Conservation (phyloP, 73 alveolate genomes). For the Paramecium octaurelia region DNA sequence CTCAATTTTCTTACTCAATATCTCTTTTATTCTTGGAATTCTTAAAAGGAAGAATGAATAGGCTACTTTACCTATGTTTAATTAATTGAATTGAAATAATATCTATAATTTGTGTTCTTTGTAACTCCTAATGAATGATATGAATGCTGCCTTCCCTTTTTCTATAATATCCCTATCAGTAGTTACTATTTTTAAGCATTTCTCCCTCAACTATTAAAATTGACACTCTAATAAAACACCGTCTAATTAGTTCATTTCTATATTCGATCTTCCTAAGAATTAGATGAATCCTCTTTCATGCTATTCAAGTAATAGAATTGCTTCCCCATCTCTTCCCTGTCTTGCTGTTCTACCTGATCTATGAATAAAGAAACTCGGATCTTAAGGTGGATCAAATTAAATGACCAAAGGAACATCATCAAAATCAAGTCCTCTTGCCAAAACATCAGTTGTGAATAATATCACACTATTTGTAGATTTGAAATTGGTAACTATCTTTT, state of each 20-base stretch:
- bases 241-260: neutral
- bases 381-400: slow-evolving; percentile 35
- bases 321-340: slow-evolving; percentile 17
- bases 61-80: slow-evolving; percentile 96
- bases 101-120: slow-evolving; percentile 87
- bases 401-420: slow-evolving; percentile 31
- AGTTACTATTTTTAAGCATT: neutral
- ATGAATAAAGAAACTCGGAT: slow-evolving; percentile 3
- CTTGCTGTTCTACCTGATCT: slow-evolving; percentile 47
- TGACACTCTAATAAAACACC: neutral
- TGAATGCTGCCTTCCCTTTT: slow-evolving; percentile 95
- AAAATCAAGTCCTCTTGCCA: slow-evolving; percentile 93
- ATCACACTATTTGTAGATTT: slow-evolving; percentile 63
- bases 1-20: slow-evolving; percentile 75
- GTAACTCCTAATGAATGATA: slow-evolving; percentile 95
- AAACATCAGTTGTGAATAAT: slow-evolving; percentile 92
- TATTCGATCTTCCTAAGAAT: neutral
- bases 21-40: slow-evolving; percentile 98
- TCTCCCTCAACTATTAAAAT: neutral
- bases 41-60: slow-evolving; percentile 88
- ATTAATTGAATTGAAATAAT: slow-evolving; percentile 77
- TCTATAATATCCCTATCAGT: slow-evolving; percentile 91
- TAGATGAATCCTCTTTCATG: slow-evolving; percentile 11
- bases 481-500: slow-evolving; percentile 83
- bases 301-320: neutral